Evolutionary conservation across 2,329 filamentous ascomycete species (phyloP).

Genomic region (Fusarium sororula): DNA sequence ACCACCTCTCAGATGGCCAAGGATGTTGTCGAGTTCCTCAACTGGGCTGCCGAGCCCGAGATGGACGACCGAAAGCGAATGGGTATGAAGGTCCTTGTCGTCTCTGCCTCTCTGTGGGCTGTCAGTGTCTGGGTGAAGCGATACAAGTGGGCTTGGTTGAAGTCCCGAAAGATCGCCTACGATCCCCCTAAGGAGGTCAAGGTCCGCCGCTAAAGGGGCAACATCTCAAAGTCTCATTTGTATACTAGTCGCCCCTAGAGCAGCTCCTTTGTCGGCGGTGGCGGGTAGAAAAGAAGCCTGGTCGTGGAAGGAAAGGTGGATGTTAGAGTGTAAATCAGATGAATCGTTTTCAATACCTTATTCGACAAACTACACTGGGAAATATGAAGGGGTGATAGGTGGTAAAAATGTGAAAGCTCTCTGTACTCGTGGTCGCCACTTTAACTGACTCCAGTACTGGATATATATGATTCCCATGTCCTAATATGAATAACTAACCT

Average conservation of each 20-base stretch:
- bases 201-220: slow-evolving; percentile 56
- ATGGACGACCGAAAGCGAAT: slow-evolving; percentile 99
- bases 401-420: slow-evolving; percentile 4
- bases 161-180: slow-evolving; percentile 94
- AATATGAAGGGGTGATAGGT: not conserved
- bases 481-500: not conserved
- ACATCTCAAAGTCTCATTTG: slow-evolving; percentile 47
- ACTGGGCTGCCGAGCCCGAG: slow-evolving; percentile 98
- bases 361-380: slow-evolving; percentile 33
- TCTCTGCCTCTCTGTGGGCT: slow-evolving; percentile 81
- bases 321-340: slow-evolving; percentile 63
- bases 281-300: slow-evolving; percentile 51
- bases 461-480: not conserved
- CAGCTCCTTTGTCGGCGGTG: slow-evolving; percentile 55
- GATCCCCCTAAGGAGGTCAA: slow-evolving; percentile 73
- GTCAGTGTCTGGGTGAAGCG: slow-evolving; percentile 97
- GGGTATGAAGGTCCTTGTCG: slow-evolving; percentile 94
- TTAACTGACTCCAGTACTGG: not conserved
- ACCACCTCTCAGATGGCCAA: slow-evolving; percentile 99
- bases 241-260: slow-evolving; percentile 56
- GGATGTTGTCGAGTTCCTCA: slow-evolving; percentile 98
- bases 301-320: slow-evolving; percentile 44
- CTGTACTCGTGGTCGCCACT: not conserved
- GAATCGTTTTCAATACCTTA: slow-evolving; percentile 54
- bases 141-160: slow-evolving; percentile 98